Conservation (phyloP, 169 alveolate genomes). For the Amoebophrya sp. region DNA sequence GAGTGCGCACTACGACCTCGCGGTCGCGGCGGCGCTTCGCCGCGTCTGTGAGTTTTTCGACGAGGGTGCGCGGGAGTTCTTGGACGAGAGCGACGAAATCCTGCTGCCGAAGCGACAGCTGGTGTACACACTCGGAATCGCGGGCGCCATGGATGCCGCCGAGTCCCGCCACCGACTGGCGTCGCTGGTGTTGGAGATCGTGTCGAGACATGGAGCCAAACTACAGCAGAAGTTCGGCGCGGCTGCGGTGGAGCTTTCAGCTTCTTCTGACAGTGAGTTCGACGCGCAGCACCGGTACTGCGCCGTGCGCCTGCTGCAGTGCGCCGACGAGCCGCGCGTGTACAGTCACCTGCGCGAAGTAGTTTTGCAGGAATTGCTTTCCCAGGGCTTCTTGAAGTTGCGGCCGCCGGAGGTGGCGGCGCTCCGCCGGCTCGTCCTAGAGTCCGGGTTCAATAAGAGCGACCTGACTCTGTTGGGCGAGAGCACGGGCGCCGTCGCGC, state of each 20-base stretch:
- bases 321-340: background rate
- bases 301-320: background rate
- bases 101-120: no score
- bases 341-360: background rate
- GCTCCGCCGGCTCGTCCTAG: background rate
- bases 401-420: background rate
- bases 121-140: no score
- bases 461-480: background rate
- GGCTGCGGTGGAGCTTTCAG: background rate
- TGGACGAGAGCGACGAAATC: no score
- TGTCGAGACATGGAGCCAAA: background rate
- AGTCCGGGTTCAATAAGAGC: background rate
- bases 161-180: background rate
- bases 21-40: no score
- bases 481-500: background rate
- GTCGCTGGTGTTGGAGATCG: background rate
- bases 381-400: background rate
- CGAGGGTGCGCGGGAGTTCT: no score
- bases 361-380: background rate
- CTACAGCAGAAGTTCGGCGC: background rate
- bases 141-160: background rate
- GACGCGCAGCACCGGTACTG: background rate
- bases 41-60: no score
- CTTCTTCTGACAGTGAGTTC: background rate
- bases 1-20: no score